These are phyloP conservation scores for Xylona heveae DNA, from an alignment of 495 filamentous ascomycete genomes.

Conservation along the genomic window DNA sequence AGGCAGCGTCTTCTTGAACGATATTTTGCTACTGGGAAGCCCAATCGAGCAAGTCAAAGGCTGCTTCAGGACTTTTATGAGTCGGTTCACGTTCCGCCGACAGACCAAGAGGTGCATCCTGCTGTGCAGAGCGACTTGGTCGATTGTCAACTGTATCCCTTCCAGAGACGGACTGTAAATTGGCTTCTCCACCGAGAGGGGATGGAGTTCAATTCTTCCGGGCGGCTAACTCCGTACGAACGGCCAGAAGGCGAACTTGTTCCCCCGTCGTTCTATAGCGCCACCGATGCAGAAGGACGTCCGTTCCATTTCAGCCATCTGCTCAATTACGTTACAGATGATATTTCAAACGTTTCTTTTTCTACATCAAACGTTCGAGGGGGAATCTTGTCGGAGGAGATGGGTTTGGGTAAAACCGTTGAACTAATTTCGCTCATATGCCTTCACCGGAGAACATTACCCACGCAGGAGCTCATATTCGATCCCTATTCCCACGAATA, in stretches of 20 bases:
- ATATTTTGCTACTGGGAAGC: too few species aligned
- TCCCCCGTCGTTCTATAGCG: conserved; percentile 10
- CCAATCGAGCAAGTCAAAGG: too few species aligned
- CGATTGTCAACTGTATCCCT: conserved; percentile 39
- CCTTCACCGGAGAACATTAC: conserved; percentile 5
- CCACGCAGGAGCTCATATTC: conserved; percentile 1
- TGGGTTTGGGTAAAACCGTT: conserved; percentile 85
- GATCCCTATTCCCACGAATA: conserved; percentile 13
- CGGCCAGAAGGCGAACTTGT: not conserved
- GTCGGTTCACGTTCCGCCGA: conserved; percentile 34
- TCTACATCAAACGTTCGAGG: conserved; percentile 20
- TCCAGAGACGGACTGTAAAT: conserved; percentile 46
- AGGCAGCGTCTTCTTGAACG: too few species aligned
- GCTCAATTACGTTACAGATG: conserved; percentile 34
- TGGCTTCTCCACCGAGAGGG: conserved; percentile 48
- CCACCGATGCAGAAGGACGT: conserved; percentile 26
- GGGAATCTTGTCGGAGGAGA: conserved; percentile 76
- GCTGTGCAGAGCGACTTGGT: conserved; percentile 21
- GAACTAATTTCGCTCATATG: conserved; percentile 65
- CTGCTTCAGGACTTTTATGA: conserved; percentile 39
- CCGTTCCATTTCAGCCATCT: conserved; percentile 39
- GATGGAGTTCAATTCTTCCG: conserved; percentile 16
- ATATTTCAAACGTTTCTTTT: conserved; percentile 15
- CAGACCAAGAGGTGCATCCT: conserved; percentile 16
- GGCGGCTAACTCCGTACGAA: conserved; percentile 4